Base-by-base conservation (phyloP, 108 stramenopile genomes). In the Nitzschia inconspicua region DNA sequence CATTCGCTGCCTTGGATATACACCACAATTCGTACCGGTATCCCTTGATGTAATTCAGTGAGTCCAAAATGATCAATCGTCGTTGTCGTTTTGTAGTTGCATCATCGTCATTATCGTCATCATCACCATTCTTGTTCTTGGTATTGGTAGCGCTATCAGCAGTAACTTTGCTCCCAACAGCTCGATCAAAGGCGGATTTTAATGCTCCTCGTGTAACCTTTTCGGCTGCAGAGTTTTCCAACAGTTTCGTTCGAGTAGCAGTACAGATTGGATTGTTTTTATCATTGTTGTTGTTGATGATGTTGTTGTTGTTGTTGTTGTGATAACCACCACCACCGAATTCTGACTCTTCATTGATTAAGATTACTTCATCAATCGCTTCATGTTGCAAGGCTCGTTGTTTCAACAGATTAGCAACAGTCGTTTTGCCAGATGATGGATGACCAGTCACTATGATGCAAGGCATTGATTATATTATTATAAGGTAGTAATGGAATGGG, bases 11-110 rank as follows among this genome's bases (percentile, higher is more conserved):
- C 48, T 91, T 90, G 29, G 85, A 77, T 27, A 94, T 79, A 58
- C 93, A 94, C 50, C 88, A 84, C 56, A 94, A 57, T 47, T 94
- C 89, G 62, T 94, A 94, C 13, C 89, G 83, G 72, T 78, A 94
- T 34, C 93, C 93, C 57, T 94, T 94, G 69, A 94, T 94, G 71
- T 91, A 91, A 61, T 94, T 94, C 44, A 94, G 28, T 2, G 85
- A 87, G 83, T 94, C 93, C 52, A 90, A 68, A 65, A 94, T 85
- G 29, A 94, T 79, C 39, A 94, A 57, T 63, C 63, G 23, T 73
- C 60, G 54, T n/a, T n/a, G n/a, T n/a, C n/a, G n/a, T n/a, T 24
- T 39, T 7, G 23, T 39, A 37, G 62, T 0, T 64, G 32, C 3
- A 32, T 49, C 1, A 28, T 36, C n/a, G 20, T 16, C 3, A 6